Conservation (phyloP, 805 yeast genomes). For the Yarrowia phangngaensis region DNA sequence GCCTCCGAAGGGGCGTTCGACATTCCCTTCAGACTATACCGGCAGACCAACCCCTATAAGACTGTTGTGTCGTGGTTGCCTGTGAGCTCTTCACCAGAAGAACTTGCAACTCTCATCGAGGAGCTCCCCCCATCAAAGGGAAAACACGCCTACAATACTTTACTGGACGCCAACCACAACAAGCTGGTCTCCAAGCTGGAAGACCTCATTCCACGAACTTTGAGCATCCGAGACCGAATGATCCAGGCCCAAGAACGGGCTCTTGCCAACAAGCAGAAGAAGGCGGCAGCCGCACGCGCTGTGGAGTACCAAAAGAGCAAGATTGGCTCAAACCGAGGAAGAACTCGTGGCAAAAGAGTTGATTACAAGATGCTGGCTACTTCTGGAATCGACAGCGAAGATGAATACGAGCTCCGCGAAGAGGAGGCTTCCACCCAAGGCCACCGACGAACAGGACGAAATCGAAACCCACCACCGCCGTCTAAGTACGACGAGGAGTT, state of each 20-base stretch:
- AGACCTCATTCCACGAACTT: conserved; percentile 4
- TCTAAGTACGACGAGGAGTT: conserved; percentile 2
- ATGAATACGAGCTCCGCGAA: conserved; percentile 12
- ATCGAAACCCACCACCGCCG: not conserved
- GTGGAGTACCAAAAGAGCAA: conserved; percentile 8
- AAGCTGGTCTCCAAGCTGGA: conserved; percentile 6
- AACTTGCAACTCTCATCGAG: conserved; percentile 3
- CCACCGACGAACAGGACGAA: conserved; percentile 5
- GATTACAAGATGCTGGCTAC: conserved; percentile 8
- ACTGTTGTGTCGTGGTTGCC: conserved; percentile 2
- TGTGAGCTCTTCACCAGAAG: conserved; percentile 17
- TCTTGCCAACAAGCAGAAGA: conserved; percentile 1
- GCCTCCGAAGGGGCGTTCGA: conserved; percentile 10
- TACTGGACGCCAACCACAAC: not conserved
- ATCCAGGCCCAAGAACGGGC: conserved; percentile 8
- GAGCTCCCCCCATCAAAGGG: not conserved
- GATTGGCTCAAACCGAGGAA: conserved; percentile 14
- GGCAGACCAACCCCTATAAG: conserved; percentile 20
- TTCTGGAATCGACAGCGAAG: not conserved
- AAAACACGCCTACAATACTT: not conserved
- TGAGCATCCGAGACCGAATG: conserved; percentile 1
- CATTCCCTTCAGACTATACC: conserved; percentile 12
- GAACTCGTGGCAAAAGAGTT: conserved; percentile 12
- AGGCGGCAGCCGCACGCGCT: conserved; percentile 15
- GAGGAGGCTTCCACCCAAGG: conserved; percentile 6